A percentile compares a stretch with the other conserved stretches of the same genome.
phyloP scores from a whole-genome alignment of 2,329 filamentous ascomycete genomes.

The Ophiosphaerella narmari region DNA sequence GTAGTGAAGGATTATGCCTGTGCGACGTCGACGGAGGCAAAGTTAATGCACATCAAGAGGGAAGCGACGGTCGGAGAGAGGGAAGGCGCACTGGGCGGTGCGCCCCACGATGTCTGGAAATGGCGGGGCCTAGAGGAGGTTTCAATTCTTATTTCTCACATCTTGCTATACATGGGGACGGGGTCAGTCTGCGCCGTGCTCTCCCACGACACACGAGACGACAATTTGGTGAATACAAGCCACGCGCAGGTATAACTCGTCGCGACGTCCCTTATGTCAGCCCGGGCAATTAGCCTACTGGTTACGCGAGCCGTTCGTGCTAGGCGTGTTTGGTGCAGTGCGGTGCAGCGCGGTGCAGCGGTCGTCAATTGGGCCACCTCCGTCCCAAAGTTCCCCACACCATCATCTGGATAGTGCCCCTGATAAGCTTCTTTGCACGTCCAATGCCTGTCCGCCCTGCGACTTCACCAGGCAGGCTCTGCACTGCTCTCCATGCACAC shows the following conservation, averaged over 20 bases:
- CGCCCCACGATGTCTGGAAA: too few species aligned
- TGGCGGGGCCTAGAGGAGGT: too few species aligned
- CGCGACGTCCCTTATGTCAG: too few species aligned
- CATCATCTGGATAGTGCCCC: conserved; percentile 21
- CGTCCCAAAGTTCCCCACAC: conserved; percentile 21
- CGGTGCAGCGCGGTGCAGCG: too few species aligned
- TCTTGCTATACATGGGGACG: not conserved
- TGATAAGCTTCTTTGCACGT: conserved; percentile 39
- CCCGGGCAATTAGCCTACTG: too few species aligned
- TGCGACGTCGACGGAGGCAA: conserved; percentile 22
- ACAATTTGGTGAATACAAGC: not conserved
- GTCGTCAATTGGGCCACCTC: conserved; percentile 7
- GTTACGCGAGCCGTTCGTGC: too few species aligned
- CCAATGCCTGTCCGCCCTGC: conserved; percentile 20
- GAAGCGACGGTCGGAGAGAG: not conserved
- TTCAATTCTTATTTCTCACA: not conserved
- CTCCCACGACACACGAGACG: not conserved
- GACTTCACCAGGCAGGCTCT: conserved; percentile 9
- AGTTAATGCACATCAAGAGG: not conserved
- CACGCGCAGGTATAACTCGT: too few species aligned
- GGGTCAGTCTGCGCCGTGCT: conserved; percentile 2
- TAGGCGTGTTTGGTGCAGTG: too few species aligned
- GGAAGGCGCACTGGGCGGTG: conserved; percentile 7
- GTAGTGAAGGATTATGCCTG: conserved; percentile 21
- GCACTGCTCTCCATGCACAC: conserved; percentile 19